Conservation (phyloP, 2,329 filamentous ascomycete species). For the Aspergillus sojae region DNA sequence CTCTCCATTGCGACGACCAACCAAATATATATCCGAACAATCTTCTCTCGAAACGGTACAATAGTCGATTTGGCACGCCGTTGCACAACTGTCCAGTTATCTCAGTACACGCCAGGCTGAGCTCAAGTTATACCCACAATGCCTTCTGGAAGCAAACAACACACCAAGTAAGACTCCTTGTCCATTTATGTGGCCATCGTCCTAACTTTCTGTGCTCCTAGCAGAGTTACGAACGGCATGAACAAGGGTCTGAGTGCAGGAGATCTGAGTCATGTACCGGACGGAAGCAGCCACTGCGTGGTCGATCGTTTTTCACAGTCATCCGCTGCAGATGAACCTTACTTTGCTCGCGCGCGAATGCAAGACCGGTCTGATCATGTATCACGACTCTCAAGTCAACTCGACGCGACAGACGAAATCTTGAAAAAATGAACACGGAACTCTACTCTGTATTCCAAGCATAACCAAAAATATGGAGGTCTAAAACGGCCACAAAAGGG, state of each 20-base stretch:
- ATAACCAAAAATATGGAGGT: conserved; percentile 5
- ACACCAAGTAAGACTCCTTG: conserved; percentile 17
- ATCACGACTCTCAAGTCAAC: conserved; percentile 33
- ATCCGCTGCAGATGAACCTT: conserved; percentile 33
- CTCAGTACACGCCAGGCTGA: not conserved
- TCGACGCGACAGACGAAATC: conserved; percentile 33
- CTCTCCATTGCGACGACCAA: not conserved
- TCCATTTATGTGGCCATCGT: not conserved
- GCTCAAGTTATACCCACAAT: conserved; percentile 7
- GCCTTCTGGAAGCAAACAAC: conserved; percentile 19
- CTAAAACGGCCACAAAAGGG: not conserved
- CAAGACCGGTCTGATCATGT: conserved; percentile 33
- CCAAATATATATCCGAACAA: not conserved
- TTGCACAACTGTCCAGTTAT: not conserved
- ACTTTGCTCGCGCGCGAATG: conserved; percentile 36
- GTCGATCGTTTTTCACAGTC: conserved; percentile 32
- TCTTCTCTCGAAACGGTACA: not conserved
- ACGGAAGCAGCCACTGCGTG: conserved; percentile 23
- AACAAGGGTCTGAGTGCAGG: conserved; percentile 27
- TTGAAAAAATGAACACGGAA: conserved; percentile 23
- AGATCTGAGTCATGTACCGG: conserved; percentile 32
- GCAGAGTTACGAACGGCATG: conserved; percentile 28
- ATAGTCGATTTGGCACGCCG: too few species aligned
- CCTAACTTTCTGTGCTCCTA: conserved; percentile 2
- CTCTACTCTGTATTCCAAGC: conserved; percentile 4